Evolutionary conservation across 2,329 filamentous ascomycete species (phyloP).

Genomic region (Hymenotorrendiella dingleyae): DNA sequence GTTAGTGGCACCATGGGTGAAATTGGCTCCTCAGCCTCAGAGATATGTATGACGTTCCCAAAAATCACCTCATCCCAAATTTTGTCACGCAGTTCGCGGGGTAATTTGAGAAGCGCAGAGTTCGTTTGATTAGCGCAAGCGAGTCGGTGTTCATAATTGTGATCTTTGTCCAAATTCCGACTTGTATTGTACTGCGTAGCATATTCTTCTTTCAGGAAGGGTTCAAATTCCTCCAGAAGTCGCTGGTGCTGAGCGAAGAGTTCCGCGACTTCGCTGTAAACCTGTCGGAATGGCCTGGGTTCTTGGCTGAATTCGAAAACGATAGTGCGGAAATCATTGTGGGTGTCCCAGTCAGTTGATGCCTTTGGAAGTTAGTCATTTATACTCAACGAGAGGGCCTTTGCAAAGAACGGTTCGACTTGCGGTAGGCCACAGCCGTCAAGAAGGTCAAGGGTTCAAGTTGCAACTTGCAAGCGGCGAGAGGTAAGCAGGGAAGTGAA

Average conservation of each 20-base stretch:
- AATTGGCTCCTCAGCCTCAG: neutral
- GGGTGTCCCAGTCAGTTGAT: no score
- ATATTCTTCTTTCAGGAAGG: conserved; percentile 7
- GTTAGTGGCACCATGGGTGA: neutral
- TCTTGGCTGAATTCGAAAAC: neutral
- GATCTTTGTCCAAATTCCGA: neutral
- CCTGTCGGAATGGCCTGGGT: neutral
- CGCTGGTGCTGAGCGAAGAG: conserved; percentile 1
- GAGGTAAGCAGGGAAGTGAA: no score
- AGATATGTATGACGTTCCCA: conserved; percentile 15
- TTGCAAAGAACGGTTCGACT: no score
- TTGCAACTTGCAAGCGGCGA: no score
- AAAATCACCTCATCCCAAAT: conserved; percentile 13
- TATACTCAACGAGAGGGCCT: no score
- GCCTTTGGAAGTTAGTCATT: no score
- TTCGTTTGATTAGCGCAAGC: conserved; percentile 7
- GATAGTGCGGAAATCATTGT: no score
- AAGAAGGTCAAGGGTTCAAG: no score
- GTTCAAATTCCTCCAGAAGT: conserved; percentile 4
- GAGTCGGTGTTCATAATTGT: neutral
- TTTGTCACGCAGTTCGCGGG: conserved; percentile 13
- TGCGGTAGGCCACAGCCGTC: no score
- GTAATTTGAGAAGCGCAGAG: conserved; percentile 7
- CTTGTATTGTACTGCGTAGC: neutral
- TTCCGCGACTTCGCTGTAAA: neutral